Conservation (phyloP, 306 rosid species). For the Inga leiocalycina region DNA sequence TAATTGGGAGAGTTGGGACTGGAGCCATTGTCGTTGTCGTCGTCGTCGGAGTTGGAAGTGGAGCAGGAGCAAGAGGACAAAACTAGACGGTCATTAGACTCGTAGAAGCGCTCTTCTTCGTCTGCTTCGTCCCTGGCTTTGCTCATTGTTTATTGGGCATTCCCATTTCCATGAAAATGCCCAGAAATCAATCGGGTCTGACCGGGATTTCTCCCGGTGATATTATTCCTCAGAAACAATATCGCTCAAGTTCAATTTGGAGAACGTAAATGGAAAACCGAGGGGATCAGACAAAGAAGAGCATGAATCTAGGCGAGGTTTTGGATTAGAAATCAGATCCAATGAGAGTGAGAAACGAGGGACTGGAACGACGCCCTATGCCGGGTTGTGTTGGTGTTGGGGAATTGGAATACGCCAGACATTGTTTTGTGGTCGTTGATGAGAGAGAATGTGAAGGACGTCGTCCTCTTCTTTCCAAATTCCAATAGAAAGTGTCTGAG, state of each 20-base stretch:
- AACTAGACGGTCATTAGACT: conserved; percentile 83
- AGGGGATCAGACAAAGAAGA: conserved; percentile 26
- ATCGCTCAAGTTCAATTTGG: conserved; percentile 25
- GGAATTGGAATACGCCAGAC: conserved; percentile 57
- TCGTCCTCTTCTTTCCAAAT: conserved; percentile 13
- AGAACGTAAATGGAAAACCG: not conserved
- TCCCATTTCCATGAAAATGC: conserved; percentile 76
- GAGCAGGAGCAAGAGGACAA: conserved; percentile 91
- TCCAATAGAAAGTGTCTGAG: conserved; percentile 22
- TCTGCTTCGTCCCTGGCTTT: conserved; percentile 55
- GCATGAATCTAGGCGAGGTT: conserved; percentile 30
- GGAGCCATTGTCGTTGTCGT: conserved; percentile 35
- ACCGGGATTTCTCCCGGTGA: not conserved
- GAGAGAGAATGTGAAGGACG: conserved; percentile 16
- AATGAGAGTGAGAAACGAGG: conserved; percentile 27
- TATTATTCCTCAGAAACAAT: not conserved
- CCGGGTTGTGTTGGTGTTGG: conserved; percentile 32
- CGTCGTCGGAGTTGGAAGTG: conserved; percentile 67
- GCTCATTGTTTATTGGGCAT: conserved; percentile 85
- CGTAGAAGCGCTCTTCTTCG: conserved; percentile 78
- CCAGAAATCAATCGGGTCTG: conserved; percentile 44
- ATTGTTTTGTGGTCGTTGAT: conserved; percentile 31
- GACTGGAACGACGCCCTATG: conserved; percentile 69
- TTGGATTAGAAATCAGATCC: conserved; percentile 58
- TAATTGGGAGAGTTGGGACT: conserved; percentile 49